Conservation (phyloP, 495 filamentous ascomycete species). For the Aspergillus carlsbadensis region DNA sequence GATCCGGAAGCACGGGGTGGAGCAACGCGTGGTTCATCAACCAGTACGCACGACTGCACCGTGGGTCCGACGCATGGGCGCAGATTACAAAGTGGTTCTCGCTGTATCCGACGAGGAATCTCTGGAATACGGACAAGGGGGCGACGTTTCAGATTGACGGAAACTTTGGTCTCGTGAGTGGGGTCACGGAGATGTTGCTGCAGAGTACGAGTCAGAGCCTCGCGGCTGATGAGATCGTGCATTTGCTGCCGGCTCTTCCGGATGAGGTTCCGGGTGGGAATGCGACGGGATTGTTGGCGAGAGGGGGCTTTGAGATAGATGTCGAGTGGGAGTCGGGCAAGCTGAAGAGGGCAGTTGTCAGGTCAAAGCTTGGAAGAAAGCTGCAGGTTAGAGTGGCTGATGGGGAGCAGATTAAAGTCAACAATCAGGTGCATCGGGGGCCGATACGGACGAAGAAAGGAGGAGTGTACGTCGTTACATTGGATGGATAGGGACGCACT, state of each 20-base stretch:
- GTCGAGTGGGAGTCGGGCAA: background rate
- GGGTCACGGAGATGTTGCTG: conserved; percentile 3
- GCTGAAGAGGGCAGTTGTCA: background rate
- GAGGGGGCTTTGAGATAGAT: conserved; percentile 11
- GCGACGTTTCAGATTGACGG: conserved; percentile 13
- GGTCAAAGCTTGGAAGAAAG: background rate
- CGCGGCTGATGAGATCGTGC: background rate
- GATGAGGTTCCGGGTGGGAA: background rate
- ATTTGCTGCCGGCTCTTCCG: conserved; percentile 9
- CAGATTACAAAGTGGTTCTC: conserved; percentile 5
- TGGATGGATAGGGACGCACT: background rate
- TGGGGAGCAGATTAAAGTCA: background rate
- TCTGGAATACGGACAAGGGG: conserved; percentile 7
- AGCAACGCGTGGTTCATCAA: conserved; percentile 8
- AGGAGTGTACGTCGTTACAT: background rate
- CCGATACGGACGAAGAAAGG: background rate
- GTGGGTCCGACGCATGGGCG: conserved; percentile 5
- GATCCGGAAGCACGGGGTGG: conserved; percentile 10
- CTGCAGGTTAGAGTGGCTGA: background rate
- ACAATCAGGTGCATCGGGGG: background rate
- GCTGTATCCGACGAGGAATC: conserved; percentile 4
- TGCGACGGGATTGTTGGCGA: conserved; percentile 7
- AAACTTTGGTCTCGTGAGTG: conserved; percentile 4
- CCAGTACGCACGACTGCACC: conserved; percentile 1
- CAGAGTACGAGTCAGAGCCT: conserved; percentile 5